Base-by-base conservation (phyloP, 441 rosid species). In the Pelargonium citronellum region DNA sequence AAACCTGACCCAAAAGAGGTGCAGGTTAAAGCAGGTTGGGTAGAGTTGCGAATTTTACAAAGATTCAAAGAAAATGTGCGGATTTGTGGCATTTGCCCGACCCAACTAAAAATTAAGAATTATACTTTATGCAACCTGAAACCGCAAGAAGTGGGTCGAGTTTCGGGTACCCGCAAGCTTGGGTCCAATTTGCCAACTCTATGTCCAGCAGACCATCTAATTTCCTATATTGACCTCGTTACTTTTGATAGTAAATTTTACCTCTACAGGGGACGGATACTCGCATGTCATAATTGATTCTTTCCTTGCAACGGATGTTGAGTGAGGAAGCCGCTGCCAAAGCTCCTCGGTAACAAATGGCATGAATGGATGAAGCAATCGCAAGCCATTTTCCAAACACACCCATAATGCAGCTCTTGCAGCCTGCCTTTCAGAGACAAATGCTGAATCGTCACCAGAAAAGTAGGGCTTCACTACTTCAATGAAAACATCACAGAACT, bases 351-450 rank as follows among this genome's bases (percentile, higher is more conserved):
- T 92, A 65, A 95, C 91, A 79, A 84, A 92, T 1, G 97, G 98
- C 99, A 95, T 92, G 67, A 95, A 83, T 8, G 97, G 99, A 82
- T 95, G 99, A 75, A 95, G 99, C 75, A 95, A 80, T 61, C 93
- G 83, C 80, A 95, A 74, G 55, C 99, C 98, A 74, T 68, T 92
- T 79, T 92, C 99, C 82, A 92, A 77, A 72, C 93, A 89, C 70
- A 88, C 77, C 96, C 98, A 90, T 46, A 95, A 85, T 53, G 88
- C 79, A 78, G 89, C 85, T 73, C 55, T 86, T 24, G 97, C 89
- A 85, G 76, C 82, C 41, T 73, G 85, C 80, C 86, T 87, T 70
- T 88, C 91, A 61, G 89, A 81, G 63, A 86, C 79, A 82, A 84
- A 90, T 24, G 71, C 27, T 11, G 83, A 77, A 71, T 83, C 80